Base-by-base conservation (phyloP, 129 eudicot genomes). In the Flaveria trinervia region DNA sequence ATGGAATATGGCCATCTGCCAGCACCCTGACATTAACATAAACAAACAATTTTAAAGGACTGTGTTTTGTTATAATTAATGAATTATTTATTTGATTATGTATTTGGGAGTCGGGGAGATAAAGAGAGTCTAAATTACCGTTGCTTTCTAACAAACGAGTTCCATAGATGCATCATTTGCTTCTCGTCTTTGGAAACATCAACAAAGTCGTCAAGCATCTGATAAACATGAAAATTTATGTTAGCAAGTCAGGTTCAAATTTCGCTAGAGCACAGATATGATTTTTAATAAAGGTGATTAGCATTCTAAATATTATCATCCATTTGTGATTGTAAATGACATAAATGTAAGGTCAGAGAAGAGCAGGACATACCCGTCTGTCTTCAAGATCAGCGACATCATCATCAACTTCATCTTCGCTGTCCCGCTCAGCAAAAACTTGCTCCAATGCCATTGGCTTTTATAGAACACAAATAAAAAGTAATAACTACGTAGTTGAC, bases 171-270 rank as follows among this genome's bases (percentile, higher is more conserved):
- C 99, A 95, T 95, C 87, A 95, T 81, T 79, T 85, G 87, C 80
- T 95, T 95, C 82, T 95, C 99, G 51, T 91, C 92, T 73, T 83
- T 88, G 50, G 96, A 87, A 23, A 95, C 99, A 84, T 95, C 99
- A 70, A 95, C 90, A 84, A 95, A 95, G 84, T 95, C 99, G 74
- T 95, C 99, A 65, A 95, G 92, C 99, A 95, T 91, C 99, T 95
- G 86, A 78, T 76, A 56, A 50, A 81, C 64, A 69, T 50, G 69
- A 76, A 64, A 12, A 43, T 13, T 45, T 5, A 14, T 39, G 54
- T 77, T 43, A 55, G 68, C 28, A 49, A 9, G 23, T 66, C 25
- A n/a, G 46, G 39, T 52, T 65, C 8, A 26, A 57, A 25, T 68
- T 68, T 22, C 25, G 39, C 17, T 16, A 22, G 57, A 66, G 50